These are phyloP conservation scores for Lactifluus volemus DNA, from an alignment of 768 basidiomycete genomes.

Conservation along the genomic window DNA sequence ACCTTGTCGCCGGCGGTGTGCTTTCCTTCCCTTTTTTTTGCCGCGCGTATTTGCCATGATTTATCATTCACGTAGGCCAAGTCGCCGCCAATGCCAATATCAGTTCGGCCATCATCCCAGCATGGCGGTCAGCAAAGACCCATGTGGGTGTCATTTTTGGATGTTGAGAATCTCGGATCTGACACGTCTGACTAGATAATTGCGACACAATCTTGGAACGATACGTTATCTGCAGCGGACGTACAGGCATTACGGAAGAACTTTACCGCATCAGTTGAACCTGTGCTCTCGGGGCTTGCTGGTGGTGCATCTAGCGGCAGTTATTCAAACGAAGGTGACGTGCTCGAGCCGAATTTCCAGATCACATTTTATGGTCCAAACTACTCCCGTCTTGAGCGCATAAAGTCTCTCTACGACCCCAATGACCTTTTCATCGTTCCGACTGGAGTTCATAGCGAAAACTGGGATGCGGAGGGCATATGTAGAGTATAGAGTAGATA, in stretches of 20 bases:
- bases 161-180: not conserved
- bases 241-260: constrained; percentile 19
- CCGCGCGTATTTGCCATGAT: too few species aligned
- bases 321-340: constrained; percentile 32
- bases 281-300: constrained; percentile 24
- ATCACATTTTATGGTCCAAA: constrained; percentile 31
- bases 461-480: constrained; percentile 23
- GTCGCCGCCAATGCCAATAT: constrained; percentile 30
- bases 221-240: constrained; percentile 1
- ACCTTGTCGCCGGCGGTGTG: constrained; percentile 10
- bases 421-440: constrained; percentile 28
- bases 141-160: constrained; percentile 24
- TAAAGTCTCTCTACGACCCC: constrained; percentile 29
- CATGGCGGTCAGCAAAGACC: constrained; percentile 32
- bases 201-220: not conserved
- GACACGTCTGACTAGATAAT: not conserved
- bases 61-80: constrained; percentile 21
- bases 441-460: constrained; percentile 28
- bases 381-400: constrained; percentile 25
- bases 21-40: not conserved
- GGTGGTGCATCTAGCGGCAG: constrained; percentile 25
- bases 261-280: constrained; percentile 24
- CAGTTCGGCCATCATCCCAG: constrained; percentile 27
- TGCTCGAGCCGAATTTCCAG: constrained; percentile 26
- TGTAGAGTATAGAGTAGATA: too few species aligned